Base-by-base conservation (phyloP, 495 filamentous ascomycete genomes). In the Aspergillus sclerotioniger region DNA sequence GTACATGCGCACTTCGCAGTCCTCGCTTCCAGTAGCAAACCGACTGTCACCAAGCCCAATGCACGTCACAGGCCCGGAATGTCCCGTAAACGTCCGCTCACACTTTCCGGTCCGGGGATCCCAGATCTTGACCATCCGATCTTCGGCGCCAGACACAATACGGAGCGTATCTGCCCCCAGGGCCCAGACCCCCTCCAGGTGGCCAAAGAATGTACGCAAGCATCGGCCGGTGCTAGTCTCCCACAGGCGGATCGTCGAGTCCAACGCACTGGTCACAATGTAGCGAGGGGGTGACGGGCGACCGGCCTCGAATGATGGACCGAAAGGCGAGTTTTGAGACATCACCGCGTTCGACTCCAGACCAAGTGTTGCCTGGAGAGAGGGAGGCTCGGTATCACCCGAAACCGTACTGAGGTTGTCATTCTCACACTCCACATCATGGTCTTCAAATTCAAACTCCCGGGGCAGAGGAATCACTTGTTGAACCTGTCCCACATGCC, bases 121-220 rank as follows among this genome's bases (percentile, higher is more conserved):
- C 95, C 95, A 98, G 37, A 95, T 87, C 70, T 97, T 97, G 70
- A 96, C 89, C 86, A 92, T 97, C 37, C 89, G 84, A 72, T 99
- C 94, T 71, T 97, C 87, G 33, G 90, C 88, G 10, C 92, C 94
- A 53, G 87, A 89, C 33, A 97, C 90, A 29, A 96, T 84, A 15
- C 94, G 85, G 33, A 99, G 77, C 0, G 89, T 91, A 68, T 99
- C 95, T 2, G 90, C 95, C 1, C 90, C 92, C 6, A 99, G 81
- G 9, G 90, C 88, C 94, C 94, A 99, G 20, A 99, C 87, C 21
- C 94, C 94, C 69, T 98, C 94, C 20, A 99, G 77, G 62, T 99
- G 94, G 0, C 94, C 94, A 59, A 98, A 99, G 74, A 96, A 93
- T 4, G 91, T 97, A 52, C 90, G 90, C 9, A 96, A 75, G 65